These are phyloP conservation scores for Epichloe sp. DNA, from an alignment of 2,329 filamentous ascomycete genomes.

Conservation along the genomic window DNA sequence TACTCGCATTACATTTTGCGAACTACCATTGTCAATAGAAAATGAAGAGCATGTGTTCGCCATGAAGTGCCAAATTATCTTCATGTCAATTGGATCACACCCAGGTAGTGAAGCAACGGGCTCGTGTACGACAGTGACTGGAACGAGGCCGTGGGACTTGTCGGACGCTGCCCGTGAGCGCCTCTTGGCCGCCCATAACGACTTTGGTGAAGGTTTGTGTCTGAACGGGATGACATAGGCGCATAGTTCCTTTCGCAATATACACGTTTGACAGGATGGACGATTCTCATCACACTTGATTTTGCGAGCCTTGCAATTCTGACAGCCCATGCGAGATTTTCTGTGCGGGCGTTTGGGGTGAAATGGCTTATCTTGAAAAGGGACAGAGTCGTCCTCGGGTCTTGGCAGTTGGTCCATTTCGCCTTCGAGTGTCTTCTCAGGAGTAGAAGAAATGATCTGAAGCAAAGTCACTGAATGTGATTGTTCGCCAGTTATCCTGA, in stretches of 20 bases:
- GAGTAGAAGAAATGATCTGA: too few relatives aligned
- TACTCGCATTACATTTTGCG: constrained; percentile 29
- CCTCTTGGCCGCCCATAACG: not conserved
- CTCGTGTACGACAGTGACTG: constrained; percentile 11
- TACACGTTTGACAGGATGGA: constrained; percentile 37
- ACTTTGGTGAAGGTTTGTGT: constrained; percentile 5
- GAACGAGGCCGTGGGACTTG: not conserved
- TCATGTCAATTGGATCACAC: constrained; percentile 32
- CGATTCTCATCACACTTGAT: constrained; percentile 41
- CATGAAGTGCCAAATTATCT: constrained; percentile 42
- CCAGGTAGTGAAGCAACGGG: constrained; percentile 1
- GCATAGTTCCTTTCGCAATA: constrained; percentile 33
- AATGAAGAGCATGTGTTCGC: constrained; percentile 33
- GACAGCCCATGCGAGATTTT: constrained; percentile 40
- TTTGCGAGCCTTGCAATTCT: constrained; percentile 41
- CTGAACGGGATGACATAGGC: constrained; percentile 23
- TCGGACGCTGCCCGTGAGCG: not conserved
- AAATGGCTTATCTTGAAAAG: constrained; percentile 12
- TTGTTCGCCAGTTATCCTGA: too few relatives aligned
- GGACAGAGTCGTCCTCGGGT: not conserved
- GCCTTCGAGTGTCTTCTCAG: not conserved
- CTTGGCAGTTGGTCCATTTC: not conserved
- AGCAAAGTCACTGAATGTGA: too few relatives aligned
- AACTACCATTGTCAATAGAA: constrained; percentile 23
- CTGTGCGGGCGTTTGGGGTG: constrained; percentile 39